phyloP scores from a whole-genome alignment of 805 yeast genomes.

The Metschnikowia gruessii region DNA sequence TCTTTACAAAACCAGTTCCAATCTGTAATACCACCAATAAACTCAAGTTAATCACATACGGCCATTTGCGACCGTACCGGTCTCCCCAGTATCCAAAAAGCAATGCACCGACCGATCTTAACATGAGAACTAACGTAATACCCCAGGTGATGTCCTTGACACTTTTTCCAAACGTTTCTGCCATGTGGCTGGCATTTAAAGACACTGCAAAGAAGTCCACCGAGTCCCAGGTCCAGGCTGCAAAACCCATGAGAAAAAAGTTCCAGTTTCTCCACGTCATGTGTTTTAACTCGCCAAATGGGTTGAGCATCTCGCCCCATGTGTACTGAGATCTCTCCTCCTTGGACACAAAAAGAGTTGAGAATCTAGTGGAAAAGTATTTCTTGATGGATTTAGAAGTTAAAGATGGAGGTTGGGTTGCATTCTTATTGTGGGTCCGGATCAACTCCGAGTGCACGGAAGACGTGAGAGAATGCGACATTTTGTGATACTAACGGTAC shows the following conservation, averaged over 20 bases:
- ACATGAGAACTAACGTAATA: conserved; percentile 64
- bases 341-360: conserved; percentile 48
- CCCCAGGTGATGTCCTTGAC: conserved; percentile 66
- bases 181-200: conserved; percentile 47
- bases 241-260: conserved; percentile 50
- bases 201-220: conserved; percentile 61
- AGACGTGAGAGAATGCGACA: conserved; percentile 15
- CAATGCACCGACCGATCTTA: conserved; percentile 64
- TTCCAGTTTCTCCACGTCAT: conserved; percentile 44
- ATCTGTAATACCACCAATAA: conserved; percentile 54
- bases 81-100: conserved; percentile 61
- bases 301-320: conserved; percentile 26
- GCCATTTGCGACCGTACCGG: conserved; percentile 60
- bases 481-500: no score
- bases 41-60: conserved; percentile 45
- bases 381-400: conserved; percentile 27
- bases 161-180: conserved; percentile 42
- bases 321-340: conserved; percentile 43
- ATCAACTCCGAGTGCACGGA: conserved; percentile 17
- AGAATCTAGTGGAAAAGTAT: conserved; percentile 46
- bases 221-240: conserved; percentile 66
- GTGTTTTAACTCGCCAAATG: conserved; percentile 35
- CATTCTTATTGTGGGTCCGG: conserved; percentile 18
- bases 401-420: conserved; percentile 30
- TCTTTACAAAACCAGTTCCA: conserved; percentile 60